Percentiles rank a stretch among this genome's conserved stretches.
These are phyloP conservation scores for Pseudocercospora fijiensis DNA, from an alignment of 2,329 filamentous ascomycete genomes.

Conservation along the genomic window DNA sequence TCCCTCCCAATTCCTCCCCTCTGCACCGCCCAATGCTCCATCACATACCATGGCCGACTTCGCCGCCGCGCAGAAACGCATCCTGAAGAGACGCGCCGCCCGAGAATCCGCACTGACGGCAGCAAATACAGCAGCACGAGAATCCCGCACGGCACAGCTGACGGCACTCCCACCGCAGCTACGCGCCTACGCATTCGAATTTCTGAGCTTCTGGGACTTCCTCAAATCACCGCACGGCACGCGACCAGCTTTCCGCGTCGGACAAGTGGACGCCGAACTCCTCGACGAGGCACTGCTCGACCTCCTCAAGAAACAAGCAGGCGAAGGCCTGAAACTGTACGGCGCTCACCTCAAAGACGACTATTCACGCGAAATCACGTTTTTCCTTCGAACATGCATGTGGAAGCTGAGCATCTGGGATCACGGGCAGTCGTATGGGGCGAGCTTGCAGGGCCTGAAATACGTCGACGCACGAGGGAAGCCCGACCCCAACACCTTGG, in stretches of 20 bases:
- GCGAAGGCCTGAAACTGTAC: constrained; percentile 84
- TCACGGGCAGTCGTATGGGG: constrained; percentile 91
- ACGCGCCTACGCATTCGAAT: constrained; percentile 44
- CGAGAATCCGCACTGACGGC: constrained; percentile 56
- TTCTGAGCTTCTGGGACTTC: constrained; percentile 60
- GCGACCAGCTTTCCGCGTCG: constrained; percentile 83
- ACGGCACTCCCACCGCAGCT: constrained; percentile 52
- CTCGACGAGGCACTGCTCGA: constrained; percentile 88
- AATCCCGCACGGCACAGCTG: constrained; percentile 39
- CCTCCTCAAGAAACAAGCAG: constrained; percentile 82
- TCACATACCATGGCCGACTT: constrained; percentile 59
- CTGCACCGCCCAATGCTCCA: neutral
- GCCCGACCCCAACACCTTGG: constrained; percentile 14
- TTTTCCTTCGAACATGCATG: constrained; percentile 72
- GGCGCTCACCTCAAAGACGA: constrained; percentile 77
- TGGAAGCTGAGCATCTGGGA: constrained; percentile 98
- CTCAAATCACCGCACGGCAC: constrained; percentile 75
- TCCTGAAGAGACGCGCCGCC: constrained; percentile 74
- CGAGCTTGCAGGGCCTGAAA: constrained; percentile 83
- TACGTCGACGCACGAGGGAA: constrained; percentile 74
- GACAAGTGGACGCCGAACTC: constrained; percentile 92
- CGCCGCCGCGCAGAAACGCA: constrained; percentile 82
- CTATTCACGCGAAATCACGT: constrained; percentile 80
- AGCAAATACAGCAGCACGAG: constrained; percentile 53
- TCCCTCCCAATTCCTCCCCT: neutral